Percentiles rank a stretch among this genome's conserved stretches.
Conservation (phyloP, 495 filamentous ascomycete genomes). For the Penicillium flavigenum region DNA sequence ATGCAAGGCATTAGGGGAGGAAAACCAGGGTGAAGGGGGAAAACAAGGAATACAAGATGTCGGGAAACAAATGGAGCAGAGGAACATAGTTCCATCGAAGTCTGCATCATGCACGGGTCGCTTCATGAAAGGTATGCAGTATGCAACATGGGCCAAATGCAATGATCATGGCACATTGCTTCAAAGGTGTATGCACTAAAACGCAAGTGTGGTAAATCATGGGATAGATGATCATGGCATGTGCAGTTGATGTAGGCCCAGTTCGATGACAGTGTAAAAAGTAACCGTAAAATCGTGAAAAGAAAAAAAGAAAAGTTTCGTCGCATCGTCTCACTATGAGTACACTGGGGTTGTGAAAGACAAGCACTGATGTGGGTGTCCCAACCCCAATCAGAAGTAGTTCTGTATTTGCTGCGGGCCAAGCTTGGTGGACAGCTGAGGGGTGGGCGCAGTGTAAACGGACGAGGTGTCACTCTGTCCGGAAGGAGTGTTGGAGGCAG, state of each 20-base stretch:
- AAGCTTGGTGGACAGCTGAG: constrained; percentile 29
- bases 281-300: constrained; percentile 46
- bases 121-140: constrained; percentile 21
- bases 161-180: constrained; percentile 26
- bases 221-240: constrained; percentile 32
- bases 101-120: constrained; percentile 20
- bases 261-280: constrained; percentile 36
- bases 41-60: constrained; percentile 18
- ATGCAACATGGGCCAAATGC: constrained; percentile 24
- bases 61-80: constrained; percentile 12
- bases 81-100: constrained; percentile 10
- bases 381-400: constrained; percentile 32
- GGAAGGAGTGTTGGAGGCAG: constrained; percentile 34
- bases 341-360: constrained; percentile 37
- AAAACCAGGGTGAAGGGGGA: constrained; percentile 6
- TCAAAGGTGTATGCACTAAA: constrained; percentile 20
- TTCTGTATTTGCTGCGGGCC: constrained; percentile 34
- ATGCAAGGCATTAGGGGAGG: constrained; percentile 1
- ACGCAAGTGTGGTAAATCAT: constrained; percentile 13
- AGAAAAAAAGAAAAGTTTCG: constrained; percentile 29
- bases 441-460: constrained; percentile 29
- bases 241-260: constrained; percentile 26
- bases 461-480: constrained; percentile 31
- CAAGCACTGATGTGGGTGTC: constrained; percentile 17
- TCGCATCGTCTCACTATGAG: constrained; percentile 47